Evolutionary conservation across 805 yeast genomes (phyloP), one percentile per base, ranked within the genome.

Genomic region (Komagataella populi): DNA sequence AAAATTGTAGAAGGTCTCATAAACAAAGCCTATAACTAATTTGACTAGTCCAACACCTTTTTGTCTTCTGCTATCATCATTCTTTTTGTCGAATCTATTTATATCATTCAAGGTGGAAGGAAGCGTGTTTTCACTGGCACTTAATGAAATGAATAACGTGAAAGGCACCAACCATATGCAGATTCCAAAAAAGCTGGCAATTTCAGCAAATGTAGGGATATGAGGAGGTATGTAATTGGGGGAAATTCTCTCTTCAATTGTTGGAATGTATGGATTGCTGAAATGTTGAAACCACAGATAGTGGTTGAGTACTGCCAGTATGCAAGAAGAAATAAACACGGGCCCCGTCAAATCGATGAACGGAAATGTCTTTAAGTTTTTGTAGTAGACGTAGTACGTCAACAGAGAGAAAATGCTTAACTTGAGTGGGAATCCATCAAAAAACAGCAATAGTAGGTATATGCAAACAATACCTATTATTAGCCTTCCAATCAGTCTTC

Each of bases 131-230:
- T 93, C 99, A 55, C 87, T 86, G 1, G 97, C 97, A 62, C 95
- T 86, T 53, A 93, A 71, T 30, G 96, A 84, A 16, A 93, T 91
- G 65, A 93, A 91, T 52, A 93, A 72, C 3, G 96, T 83, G 64
- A 93, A 88, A 39, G 99, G 99, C 24, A 93, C 78, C 53, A 91
- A 74, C 99, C 99, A 93, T 17, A 93, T 82, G 59, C 93, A 83
- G 46, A 93, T 68, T 1, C 96, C 99, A 63, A 93, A 90, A 65
- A 93, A 93, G 3, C 96, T 84, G n/a, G 96, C 87, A 3, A 93
- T 87, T 63, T 93, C 96, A 1, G 89, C 73, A 61, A 91, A 91
- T 10, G 84, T 73, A 1, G 96, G 95, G 51, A 87, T 77, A 48
- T 78, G 76, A 12, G 84, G 85, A 48, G 86, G 78, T 20, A 67